Evolutionary conservation across 192 early-diverging fungal genomes (phyloP).

Genomic region (Backusella australiensis): DNA sequence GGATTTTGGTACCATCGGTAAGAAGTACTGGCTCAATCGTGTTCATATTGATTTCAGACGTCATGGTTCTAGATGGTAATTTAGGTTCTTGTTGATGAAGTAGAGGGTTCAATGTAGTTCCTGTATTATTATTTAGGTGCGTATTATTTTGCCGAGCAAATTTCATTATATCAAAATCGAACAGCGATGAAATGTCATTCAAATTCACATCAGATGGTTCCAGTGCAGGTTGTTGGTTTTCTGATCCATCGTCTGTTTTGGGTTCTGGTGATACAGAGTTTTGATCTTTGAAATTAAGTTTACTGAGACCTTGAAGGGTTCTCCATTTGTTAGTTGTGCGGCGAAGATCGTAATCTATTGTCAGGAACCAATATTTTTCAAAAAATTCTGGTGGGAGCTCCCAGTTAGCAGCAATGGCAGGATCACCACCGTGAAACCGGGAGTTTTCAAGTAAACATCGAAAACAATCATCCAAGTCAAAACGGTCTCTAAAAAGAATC

Average conservation of each 20-base stretch:
- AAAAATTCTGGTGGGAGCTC: conserved; percentile 32
- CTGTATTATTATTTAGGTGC: neutral
- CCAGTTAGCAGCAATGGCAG: conserved; percentile 29
- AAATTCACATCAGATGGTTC: neutral
- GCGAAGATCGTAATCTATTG: conserved; percentile 21
- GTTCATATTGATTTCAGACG: neutral
- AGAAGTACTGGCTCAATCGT: neutral
- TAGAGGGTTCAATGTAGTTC: neutral
- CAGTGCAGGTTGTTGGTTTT: neutral
- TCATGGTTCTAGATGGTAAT: neutral
- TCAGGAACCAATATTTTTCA: conserved; percentile 32
- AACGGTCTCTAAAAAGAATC: conserved; percentile 36
- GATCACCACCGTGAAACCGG: conserved; percentile 33
- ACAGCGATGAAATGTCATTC: neutral
- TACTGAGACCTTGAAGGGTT: neutral
- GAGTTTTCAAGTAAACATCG: conserved; percentile 18
- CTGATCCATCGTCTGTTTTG: neutral
- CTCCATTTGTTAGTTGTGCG: conserved; percentile 8
- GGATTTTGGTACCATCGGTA: neutral
- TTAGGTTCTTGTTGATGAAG: neutral
- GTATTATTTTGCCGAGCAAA: neutral
- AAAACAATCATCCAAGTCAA: conserved; percentile 38
- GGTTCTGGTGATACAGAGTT: neutral
- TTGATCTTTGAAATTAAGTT: neutral
- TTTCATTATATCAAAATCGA: neutral